Evolutionary conservation across 2,329 filamentous ascomycete genomes (phyloP), one percentile per base, ranked within the genome.

Genomic region (Pseudogymnoascus sp.): DNA sequence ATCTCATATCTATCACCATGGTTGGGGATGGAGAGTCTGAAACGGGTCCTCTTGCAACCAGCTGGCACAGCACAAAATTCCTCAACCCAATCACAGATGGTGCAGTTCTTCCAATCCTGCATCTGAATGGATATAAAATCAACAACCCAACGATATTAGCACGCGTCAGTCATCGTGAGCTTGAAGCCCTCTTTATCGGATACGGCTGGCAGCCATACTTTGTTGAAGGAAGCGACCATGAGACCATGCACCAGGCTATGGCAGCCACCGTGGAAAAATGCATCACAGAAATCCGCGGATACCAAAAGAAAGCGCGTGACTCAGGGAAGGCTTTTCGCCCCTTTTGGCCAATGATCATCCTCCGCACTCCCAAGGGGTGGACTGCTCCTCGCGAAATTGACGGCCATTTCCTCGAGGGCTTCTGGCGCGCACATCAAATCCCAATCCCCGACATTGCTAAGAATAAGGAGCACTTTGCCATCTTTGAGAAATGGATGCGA

Each of bases 101-200:
- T 31, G 89, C 88, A 38, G 89, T 93, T 6, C 80, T 93, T 1
- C 89, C 89, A 0, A 85, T 93, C 5, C 80, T 93, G 9, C 88
- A 93, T 73, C 79, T 93, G 36, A 93, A 93, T 69, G 89, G 89
- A 56, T 93, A 92, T 81, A 93, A 93, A 79, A 92, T 92, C 78
- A 90, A 90, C 78, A 90, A 91, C 74, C 88, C 88, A 7, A 92
- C 86, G 4, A 72, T 93, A 0, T 82, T 92, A 14, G 85, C 89
- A 12, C 85, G 89, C 67, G 88, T 93, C 71, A 84, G 84, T 46
- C 88, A 91, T 72, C 84, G 88, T 66, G 89, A 93, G 75, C 79
- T 93, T 5, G 82, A 85, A 68, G 77, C 81, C 23, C 79, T 93
- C 16, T 89, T 93, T 74, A 67, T 83, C 43, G 89, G 89, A 31